A percentile compares a stretch with the other conserved stretches of the same genome.
phyloP scores from a whole-genome alignment of 192 early-diverging fungal genomes.

The Backusella luteola region DNA sequence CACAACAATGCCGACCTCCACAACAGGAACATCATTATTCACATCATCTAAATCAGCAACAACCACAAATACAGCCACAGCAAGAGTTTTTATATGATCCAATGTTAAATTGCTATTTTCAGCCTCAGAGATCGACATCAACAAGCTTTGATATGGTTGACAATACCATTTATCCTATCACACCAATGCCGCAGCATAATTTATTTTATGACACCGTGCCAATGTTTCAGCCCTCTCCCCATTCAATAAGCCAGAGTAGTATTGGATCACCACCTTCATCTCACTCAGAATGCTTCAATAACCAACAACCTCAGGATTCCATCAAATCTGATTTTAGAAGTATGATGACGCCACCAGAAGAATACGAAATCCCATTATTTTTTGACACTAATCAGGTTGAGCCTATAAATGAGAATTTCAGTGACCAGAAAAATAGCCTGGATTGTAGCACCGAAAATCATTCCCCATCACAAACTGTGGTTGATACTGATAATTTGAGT shows the following conservation, averaged over 20 bases:
- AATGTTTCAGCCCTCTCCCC: neutral
- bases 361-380: slow-evolving; percentile 7
- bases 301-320: neutral
- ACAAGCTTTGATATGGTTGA: neutral
- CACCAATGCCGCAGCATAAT: neutral
- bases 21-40: neutral
- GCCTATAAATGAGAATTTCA: neutral
- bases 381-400: slow-evolving; percentile 1
- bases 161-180: neutral
- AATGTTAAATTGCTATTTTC: neutral
- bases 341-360: slow-evolving; percentile 5
- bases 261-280: neutral
- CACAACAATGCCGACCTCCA: neutral
- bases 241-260: neutral
- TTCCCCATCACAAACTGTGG: neutral
- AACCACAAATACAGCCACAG: neutral
- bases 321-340: neutral
- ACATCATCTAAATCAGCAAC: neutral
- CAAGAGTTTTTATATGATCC: neutral
- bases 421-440: neutral
- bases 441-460: neutral
- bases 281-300: slow-evolving; percentile 2
- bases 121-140: slow-evolving; percentile 4
- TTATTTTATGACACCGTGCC: neutral
- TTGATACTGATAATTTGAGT: neutral